Evolutionary conservation across 2,329 filamentous ascomycete genomes (phyloP).

Genomic region (Colletotrichum spinosum): DNA sequence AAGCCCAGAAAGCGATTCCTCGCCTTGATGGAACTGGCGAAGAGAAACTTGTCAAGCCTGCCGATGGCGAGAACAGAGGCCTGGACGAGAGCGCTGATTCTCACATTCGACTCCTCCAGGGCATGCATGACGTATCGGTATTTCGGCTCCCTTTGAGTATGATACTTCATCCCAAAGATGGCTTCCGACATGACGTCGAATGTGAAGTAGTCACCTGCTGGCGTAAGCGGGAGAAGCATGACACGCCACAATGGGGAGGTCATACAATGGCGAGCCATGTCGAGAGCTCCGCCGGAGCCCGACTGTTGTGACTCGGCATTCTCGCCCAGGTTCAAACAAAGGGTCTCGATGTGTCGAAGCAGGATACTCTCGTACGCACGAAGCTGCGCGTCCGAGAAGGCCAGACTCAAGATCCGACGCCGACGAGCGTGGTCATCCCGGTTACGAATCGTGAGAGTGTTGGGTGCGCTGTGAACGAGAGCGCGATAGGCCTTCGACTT

Average conservation of each 20-base stretch:
- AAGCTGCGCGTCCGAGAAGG: slow-evolving; percentile 41
- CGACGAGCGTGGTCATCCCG: slow-evolving; percentile 30
- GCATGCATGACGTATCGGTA: slow-evolving; percentile 36
- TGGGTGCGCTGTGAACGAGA: slow-evolving; percentile 32
- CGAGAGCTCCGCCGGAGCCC: slow-evolving; percentile 7
- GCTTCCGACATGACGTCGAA: slow-evolving; percentile 25
- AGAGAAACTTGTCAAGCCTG: slow-evolving; percentile 16
- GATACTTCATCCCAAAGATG: slow-evolving; percentile 21
- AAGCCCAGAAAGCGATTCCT: slow-evolving; percentile 20
- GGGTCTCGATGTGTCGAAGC: slow-evolving; percentile 38
- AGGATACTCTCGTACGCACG: slow-evolving; percentile 39
- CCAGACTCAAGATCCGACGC: slow-evolving; percentile 39
- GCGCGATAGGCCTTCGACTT: slow-evolving; percentile 39
- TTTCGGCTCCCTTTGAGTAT: slow-evolving; percentile 2
- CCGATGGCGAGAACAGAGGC: slow-evolving; percentile 17
- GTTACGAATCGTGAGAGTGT: slow-evolving; percentile 25
- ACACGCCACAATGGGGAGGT: background rate
- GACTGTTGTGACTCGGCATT: slow-evolving; percentile 32
- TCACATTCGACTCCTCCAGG: slow-evolving; percentile 41
- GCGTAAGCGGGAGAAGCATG: background rate
- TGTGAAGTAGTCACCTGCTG: slow-evolving; percentile 18
- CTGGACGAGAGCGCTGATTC: slow-evolving; percentile 37
- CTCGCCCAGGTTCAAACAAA: slow-evolving; percentile 37
- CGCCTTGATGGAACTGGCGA: slow-evolving; percentile 11
- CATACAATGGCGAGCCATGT: slow-evolving; percentile 23